These are phyloP conservation scores for Jacaranda copaia DNA, from an alignment of 257 asterid species.

Conservation along the genomic window DNA sequence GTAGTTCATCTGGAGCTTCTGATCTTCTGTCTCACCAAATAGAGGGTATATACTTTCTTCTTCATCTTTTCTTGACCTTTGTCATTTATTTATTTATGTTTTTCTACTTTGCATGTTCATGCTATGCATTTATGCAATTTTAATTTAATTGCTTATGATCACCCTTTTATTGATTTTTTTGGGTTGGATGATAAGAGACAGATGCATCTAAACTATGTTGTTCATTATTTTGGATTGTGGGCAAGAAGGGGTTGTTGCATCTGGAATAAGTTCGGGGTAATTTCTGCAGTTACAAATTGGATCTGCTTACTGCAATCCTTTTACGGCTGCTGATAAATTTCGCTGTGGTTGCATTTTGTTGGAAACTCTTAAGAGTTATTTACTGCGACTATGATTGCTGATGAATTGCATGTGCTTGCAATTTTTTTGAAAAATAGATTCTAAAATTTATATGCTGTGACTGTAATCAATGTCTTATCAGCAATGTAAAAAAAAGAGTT, in stretches of 20 bases:
- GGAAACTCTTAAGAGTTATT: not conserved
- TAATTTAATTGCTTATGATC: too few relatives aligned
- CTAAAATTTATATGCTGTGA: too few relatives aligned
- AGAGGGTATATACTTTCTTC: slow-evolving; percentile 52
- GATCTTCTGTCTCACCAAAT: slow-evolving; percentile 51
- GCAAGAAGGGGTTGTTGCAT: not conserved
- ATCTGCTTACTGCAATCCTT: not conserved
- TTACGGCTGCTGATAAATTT: slow-evolving; percentile 2
- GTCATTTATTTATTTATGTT: slow-evolving; percentile 13
- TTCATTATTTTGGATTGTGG: not conserved
- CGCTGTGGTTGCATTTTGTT: not conserved
- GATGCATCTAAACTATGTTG: not conserved
- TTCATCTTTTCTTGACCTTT: not conserved
- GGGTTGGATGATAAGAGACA: not conserved
- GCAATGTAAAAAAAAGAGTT: too few relatives aligned
- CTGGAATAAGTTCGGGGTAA: not conserved
- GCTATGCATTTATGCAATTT: not conserved
- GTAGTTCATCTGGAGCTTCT: slow-evolving; percentile 65
- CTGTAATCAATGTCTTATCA: too few relatives aligned
- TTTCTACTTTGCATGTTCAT: not conserved
- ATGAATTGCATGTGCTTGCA: too few relatives aligned
- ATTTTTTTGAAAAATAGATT: too few relatives aligned
- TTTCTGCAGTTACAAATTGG: not conserved
- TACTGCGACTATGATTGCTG: not conserved
- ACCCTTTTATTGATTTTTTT: not conserved